Evolutionary conservation across 148 eudicot genomes (phyloP).

Genomic region (Silene uniflora): DNA sequence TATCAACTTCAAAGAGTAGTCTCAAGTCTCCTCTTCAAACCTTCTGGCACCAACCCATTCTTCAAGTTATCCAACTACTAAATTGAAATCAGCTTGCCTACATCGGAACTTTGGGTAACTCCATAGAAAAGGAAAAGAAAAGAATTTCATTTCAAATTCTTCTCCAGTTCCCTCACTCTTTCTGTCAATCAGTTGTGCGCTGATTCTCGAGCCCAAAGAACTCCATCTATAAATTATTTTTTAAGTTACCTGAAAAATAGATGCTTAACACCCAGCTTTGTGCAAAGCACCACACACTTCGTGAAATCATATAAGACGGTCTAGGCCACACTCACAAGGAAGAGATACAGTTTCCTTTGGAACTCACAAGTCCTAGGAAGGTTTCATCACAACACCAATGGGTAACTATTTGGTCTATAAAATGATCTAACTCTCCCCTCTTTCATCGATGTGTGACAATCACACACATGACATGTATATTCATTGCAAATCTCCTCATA

Average conservation of each 20-base stretch:
- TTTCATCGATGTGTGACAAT: neutral
- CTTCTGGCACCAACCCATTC: too few relatives aligned
- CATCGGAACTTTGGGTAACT: neutral
- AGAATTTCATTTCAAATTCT: neutral
- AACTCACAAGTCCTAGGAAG: neutral
- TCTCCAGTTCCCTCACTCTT: neutral
- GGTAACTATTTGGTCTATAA: neutral
- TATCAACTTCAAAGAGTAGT: neutral
- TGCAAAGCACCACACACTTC: neutral
- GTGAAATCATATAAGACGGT: neutral
- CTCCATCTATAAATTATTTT: too few relatives aligned
- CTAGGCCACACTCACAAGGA: too few relatives aligned
- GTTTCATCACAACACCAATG: neutral
- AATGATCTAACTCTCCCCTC: neutral
- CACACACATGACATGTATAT: too few relatives aligned
- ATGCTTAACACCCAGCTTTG: neutral
- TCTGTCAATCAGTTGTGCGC: neutral
- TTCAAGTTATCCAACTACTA: neutral
- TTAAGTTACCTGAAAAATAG: neutral
- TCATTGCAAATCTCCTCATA: too few relatives aligned
- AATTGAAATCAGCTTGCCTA: neutral
- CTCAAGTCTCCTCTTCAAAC: too few relatives aligned
- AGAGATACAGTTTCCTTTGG: neutral
- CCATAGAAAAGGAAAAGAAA: neutral
- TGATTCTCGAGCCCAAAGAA: neutral